Base-by-base conservation (phyloP, 106 monocot genomes). In the Apostasia shenzhenica region DNA sequence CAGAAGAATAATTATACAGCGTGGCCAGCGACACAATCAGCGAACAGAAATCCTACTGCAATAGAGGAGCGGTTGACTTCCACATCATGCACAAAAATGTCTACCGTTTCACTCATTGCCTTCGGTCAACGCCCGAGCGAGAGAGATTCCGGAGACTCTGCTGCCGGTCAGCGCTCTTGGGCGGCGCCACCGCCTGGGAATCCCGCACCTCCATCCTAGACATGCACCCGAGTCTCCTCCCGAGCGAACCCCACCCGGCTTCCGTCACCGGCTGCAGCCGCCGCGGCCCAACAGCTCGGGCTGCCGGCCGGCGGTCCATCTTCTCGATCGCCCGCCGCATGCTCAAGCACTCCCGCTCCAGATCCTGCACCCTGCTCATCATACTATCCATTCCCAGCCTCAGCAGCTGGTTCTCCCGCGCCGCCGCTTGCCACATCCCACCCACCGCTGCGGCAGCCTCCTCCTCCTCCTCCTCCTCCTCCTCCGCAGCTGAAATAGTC, bases 371-470 rank as follows among this genome's bases (percentile, higher is more conserved):
- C 41, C 90, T 61, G 80, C 49, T 84, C 71, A 77, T 53, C 99
- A 99, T 88, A 79, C 90, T 93, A 59, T 99, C 99, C 90, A 99
- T 88, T 54, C 93, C 99, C 66, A 93, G 71, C 76, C 85, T 72
- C 76, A 93, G 62, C 48, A 93, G 78, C 74, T 90, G 99, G 83
- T 82, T 88, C 69, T 80, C 81, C 45, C 88, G 38, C 37, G 79
- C 58, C 1, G 88, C 85, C 45, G 68, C 47, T 43, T 84, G 55
- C 87, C 88, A 80, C 6, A 69, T 39, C n/a, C 72, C 60, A 55
- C 44, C 77, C 76, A 48, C 76, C 67, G 61, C 43, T 9, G 48
- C 54, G 61, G 45, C 41, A 42, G 42, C 7, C 38, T 9, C 71
- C 13, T 63, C 81, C 45, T 57, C 70, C 11, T 37, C 64, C 44